phyloP scores from a whole-genome alignment of 176 grass and related monocot genomes.

The Oryza glumipatula region DNA sequence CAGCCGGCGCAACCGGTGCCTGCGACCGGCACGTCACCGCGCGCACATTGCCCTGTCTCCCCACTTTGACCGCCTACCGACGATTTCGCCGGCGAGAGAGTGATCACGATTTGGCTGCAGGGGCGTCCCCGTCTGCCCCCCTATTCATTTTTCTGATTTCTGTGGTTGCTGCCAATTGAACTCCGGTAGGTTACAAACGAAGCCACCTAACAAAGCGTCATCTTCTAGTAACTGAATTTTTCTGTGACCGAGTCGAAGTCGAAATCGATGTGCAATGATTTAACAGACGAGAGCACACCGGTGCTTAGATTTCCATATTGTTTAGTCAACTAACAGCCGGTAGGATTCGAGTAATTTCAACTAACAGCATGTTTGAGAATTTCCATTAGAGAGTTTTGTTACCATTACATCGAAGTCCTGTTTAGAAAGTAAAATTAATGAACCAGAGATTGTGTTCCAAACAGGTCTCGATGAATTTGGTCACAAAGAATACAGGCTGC shows the following conservation, averaged over 20 bases:
- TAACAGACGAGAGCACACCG: neutral
- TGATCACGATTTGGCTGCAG: neutral
- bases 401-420: neutral
- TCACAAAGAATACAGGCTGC: too few species aligned
- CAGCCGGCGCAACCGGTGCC: neutral
- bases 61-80: constrained; percentile 13
- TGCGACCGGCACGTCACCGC: constrained; percentile 28
- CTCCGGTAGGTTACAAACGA: neutral
- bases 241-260: neutral
- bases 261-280: neutral
- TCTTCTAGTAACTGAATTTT: neutral
- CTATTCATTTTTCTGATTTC: neutral
- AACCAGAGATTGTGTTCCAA: neutral
- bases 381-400: neutral
- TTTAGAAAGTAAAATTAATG: neutral
- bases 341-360: neutral
- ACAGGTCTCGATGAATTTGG: neutral
- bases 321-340: neutral
- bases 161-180: neutral
- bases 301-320: neutral
- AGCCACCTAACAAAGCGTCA: neutral
- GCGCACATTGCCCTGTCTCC: neutral
- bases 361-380: neutral
- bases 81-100: constrained; percentile 8
- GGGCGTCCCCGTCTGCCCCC: neutral